Evolutionary conservation across 2,329 filamentous ascomycete species (phyloP).

Genomic region (Polytolypa hystricis): DNA sequence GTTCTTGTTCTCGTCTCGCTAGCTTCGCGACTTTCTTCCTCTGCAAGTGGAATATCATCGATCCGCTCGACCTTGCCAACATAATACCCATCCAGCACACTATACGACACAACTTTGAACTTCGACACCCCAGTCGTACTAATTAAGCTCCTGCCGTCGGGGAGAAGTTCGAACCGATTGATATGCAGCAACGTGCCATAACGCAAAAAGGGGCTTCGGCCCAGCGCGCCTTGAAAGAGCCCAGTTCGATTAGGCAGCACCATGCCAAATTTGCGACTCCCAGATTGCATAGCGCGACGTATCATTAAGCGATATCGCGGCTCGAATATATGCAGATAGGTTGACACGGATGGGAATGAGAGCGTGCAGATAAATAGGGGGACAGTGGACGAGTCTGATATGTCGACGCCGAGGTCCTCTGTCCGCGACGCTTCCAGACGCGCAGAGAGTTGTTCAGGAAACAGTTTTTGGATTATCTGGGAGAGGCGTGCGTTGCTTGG

Average conservation of each 20-base stretch:
- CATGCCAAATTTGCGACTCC: slow-evolving; percentile 73
- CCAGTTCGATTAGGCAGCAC: slow-evolving; percentile 54
- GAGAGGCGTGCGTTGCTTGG: slow-evolving; percentile 53
- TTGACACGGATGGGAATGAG: slow-evolving; percentile 71
- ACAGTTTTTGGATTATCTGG: slow-evolving; percentile 56
- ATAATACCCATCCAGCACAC: slow-evolving; percentile 63
- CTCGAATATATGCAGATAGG: slow-evolving; percentile 84
- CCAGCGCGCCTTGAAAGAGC: slow-evolving; percentile 43
- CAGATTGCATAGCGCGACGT: slow-evolving; percentile 57
- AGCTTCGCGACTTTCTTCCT: slow-evolving; percentile 68
- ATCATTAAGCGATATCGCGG: slow-evolving; percentile 89
- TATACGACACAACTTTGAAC: slow-evolving; percentile 56
- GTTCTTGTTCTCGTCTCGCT: too few species aligned
- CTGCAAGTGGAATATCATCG: slow-evolving; percentile 68
- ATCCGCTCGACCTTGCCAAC: slow-evolving; percentile 66
- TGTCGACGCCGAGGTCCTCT: slow-evolving; percentile 41
- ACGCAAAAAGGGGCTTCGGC: slow-evolving; percentile 50
- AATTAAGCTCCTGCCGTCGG: slow-evolving; percentile 71
- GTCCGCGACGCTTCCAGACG: slow-evolving; percentile 48
- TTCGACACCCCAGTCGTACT: slow-evolving; percentile 66
- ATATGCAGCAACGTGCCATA: slow-evolving; percentile 73
- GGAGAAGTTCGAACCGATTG: slow-evolving; percentile 58
- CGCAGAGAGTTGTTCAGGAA: slow-evolving; percentile 51
- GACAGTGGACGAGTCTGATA: slow-evolving; percentile 47
- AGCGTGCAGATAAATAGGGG: slow-evolving; percentile 74